Base-by-base conservation (phyloP, 2,329 filamentous ascomycete species). In the Teratosphaeria epicoccoides region DNA sequence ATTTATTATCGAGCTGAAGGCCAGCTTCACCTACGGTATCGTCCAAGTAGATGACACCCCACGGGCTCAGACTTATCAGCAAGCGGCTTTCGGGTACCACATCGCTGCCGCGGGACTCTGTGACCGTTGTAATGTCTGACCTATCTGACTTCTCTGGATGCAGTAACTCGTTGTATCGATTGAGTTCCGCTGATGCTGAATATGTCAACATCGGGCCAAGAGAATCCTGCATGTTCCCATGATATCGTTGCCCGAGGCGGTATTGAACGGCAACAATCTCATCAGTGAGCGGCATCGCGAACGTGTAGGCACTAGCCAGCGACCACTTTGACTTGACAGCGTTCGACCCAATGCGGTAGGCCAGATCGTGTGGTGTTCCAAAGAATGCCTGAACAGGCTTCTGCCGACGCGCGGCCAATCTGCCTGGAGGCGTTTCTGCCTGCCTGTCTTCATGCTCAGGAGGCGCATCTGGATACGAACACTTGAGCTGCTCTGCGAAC, bases 151-250 rank as follows among this genome's bases (percentile, higher is more conserved):
- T 94, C 11, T 89, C 90, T 1, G 88, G 85, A 68, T 95, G 87
- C 33, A 95, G 77, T 49, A 89, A 81, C 64, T 98, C 93, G 61
- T 97, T 97, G 45, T 91, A 85, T 49, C 96, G 77, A 53, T 94
- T 93, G 37, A 98, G 73, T 50, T 87, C 84, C 6, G 93, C 91
- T 1, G 93, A 97, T 6, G 93, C 91, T 61, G 87, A 83, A 65
- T 98, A 98, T 0, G 94, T 98, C 65, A 97, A 89, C 63, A 98
- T 95, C 1, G 89, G 91, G 4, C 94, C 93, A 12, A 98, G 77
- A 60, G 88, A 93, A 64, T 98, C 93, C 69, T 98, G 93, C 61
- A 95, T 95, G 65, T 98, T 98, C 14, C 93, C 93, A 63, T 88
- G 84, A 61, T 98, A 98, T 46, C 88, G 82, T 23, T 89, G 86